Evolutionary conservation across 2,329 filamentous ascomycete species (phyloP).

Genomic region (Colletotrichum horii): DNA sequence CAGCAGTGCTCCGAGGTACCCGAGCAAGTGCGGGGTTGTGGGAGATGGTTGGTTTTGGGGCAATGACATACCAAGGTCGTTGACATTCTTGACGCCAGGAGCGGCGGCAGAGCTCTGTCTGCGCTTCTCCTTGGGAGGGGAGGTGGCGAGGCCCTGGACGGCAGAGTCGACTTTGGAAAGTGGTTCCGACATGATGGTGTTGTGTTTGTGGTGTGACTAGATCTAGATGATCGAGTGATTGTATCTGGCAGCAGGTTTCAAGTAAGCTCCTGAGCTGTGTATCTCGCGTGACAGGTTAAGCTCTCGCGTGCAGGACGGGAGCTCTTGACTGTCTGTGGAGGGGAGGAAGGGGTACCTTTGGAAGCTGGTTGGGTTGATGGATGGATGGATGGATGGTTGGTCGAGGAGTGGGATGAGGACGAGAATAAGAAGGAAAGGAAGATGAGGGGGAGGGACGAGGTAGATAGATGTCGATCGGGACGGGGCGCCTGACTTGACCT

Average conservation of each 20-base stretch:
- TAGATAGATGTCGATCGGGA: slow-evolving; percentile 10
- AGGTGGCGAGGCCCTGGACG: slow-evolving; percentile 77
- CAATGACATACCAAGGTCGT: slow-evolving; percentile 76
- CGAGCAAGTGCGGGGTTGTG: background rate
- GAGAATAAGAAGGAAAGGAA: slow-evolving; percentile 12
- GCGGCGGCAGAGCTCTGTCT: slow-evolving; percentile 75
- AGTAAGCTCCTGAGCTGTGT: background rate
- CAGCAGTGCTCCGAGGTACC: slow-evolving; percentile 1
- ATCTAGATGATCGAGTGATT: background rate
- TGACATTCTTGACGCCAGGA: slow-evolving; percentile 80
- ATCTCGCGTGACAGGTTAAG: background rate
- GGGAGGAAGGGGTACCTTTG: slow-evolving; percentile 5
- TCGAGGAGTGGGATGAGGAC: slow-evolving; percentile 9
- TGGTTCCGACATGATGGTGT: slow-evolving; percentile 52
- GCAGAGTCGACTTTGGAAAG: slow-evolving; percentile 92
- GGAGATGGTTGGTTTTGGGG: background rate
- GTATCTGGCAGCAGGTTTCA: background rate
- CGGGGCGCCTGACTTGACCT: slow-evolving; percentile 11
- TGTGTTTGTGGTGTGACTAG: slow-evolving; percentile 3
- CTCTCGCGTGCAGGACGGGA: background rate
- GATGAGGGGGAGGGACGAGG: background rate
- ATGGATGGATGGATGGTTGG: slow-evolving; percentile 1
- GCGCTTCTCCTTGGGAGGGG: slow-evolving; percentile 71
- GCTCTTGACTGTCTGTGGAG: background rate
- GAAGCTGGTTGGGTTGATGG: background rate